Evolutionary conservation across 2,329 filamentous ascomycete species (phyloP).

Genomic region (Claviceps sp.): DNA sequence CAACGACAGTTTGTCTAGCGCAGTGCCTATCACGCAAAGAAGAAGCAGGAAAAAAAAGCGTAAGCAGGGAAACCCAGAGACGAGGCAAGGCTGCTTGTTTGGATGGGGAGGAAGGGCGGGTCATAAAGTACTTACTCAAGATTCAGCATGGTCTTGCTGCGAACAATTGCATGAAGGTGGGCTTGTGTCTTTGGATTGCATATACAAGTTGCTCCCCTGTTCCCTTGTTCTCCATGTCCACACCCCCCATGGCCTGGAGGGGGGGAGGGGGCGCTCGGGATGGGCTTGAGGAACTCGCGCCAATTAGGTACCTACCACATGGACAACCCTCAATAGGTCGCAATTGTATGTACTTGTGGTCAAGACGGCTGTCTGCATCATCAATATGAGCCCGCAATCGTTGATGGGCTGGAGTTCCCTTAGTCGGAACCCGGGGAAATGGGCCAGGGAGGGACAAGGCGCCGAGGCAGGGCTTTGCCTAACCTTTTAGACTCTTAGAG

Average conservation of each 20-base stretch:
- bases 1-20: neutral
- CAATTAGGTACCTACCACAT: neutral
- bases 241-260: neutral
- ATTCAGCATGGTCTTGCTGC: neutral
- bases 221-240: slow-evolving; percentile 2
- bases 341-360: neutral
- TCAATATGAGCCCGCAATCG: slow-evolving; percentile 1
- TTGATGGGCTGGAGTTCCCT: neutral
- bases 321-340: neutral
- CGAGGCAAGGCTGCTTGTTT: neutral
- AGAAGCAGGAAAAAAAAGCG: neutral
- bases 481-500: neutral
- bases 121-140: slow-evolving; percentile 15
- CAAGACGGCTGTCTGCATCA: slow-evolving; percentile 4
- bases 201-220: neutral
- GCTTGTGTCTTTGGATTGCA: neutral
- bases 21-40: neutral
- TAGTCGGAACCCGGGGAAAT: neutral
- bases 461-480: neutral
- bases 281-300: neutral
- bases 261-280: neutral
- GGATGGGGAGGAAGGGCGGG: slow-evolving; percentile 11
- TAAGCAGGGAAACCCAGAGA: neutral
- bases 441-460: neutral
- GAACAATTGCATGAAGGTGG: slow-evolving; percentile 1